Conservation (phyloP, 148 eudicot species). For the Chenopodium quinoa region DNA sequence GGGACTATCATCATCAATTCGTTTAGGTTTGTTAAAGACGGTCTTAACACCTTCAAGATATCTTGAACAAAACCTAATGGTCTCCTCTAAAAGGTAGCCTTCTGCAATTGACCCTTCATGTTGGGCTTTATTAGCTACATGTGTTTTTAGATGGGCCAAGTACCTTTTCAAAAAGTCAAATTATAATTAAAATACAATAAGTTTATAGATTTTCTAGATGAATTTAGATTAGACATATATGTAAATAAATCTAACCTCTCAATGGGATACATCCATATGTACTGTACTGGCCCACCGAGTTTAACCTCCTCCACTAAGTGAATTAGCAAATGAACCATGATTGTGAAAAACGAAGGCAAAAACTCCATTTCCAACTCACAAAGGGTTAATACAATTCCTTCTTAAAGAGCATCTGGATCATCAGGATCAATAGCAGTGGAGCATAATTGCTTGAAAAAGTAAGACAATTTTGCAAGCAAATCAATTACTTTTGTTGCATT, state of each 20-base stretch:
- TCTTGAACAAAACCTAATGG: slow-evolving; percentile 7
- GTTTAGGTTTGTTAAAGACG: not conserved
- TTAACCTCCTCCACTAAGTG: slow-evolving; percentile 18
- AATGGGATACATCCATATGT: slow-evolving; percentile 25
- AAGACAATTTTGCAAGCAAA: not conserved
- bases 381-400: slow-evolving; percentile 6
- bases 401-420: not conserved
- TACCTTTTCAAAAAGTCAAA: too few species aligned
- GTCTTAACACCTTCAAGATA: slow-evolving; percentile 8
- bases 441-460: slow-evolving; percentile 18
- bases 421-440: not conserved
- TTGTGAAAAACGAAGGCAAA: not conserved
- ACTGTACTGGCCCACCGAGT: slow-evolving; percentile 12
- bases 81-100: slow-evolving; percentile 8
- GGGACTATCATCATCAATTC: not conserved
- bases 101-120: slow-evolving; percentile 15
- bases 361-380: slow-evolving; percentile 19
- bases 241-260: not conserved
- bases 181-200: too few species aligned
- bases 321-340: slow-evolving; percentile 8
- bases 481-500: slow-evolving; percentile 1
- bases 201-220: too few species aligned
- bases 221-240: too few species aligned
- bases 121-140: slow-evolving; percentile 13
- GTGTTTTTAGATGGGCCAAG: too few species aligned